phyloP scores from a whole-genome alignment of 805 yeast species.

The Metschnikowia gelsemii region DNA sequence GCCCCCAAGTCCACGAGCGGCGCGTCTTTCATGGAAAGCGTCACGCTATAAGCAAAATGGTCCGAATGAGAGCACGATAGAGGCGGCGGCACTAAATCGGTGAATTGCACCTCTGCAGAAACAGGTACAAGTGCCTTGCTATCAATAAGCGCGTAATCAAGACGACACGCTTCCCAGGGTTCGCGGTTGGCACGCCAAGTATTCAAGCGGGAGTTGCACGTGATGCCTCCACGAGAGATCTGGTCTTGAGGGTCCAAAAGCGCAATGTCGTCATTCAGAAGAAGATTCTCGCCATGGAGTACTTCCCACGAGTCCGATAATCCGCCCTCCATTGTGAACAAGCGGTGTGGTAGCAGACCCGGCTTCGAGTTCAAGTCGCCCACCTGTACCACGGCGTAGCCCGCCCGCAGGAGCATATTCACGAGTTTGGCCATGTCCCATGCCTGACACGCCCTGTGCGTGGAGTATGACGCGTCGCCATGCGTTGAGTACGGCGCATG shows the following conservation, averaged over 20 bases:
- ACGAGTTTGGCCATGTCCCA: slow-evolving; percentile 86
- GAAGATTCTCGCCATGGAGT: slow-evolving; percentile 45
- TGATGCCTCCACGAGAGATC: slow-evolving; percentile 71
- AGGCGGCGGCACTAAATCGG: slow-evolving; percentile 61
- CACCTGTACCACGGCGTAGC: slow-evolving; percentile 82
- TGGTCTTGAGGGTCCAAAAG: slow-evolving; percentile 48
- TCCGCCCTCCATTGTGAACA: slow-evolving; percentile 67
- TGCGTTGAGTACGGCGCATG: slow-evolving; percentile 87
- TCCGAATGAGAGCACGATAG: slow-evolving; percentile 71
- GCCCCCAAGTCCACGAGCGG: neutral
- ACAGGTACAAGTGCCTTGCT: slow-evolving; percentile 49
- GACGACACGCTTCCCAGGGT: slow-evolving; percentile 73
- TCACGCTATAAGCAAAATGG: slow-evolving; percentile 77
- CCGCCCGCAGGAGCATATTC: slow-evolving; percentile 60
- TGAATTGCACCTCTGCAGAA: slow-evolving; percentile 70
- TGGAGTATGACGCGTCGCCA: slow-evolving; percentile 87
- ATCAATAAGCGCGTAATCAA: slow-evolving; percentile 87
- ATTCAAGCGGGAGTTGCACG: slow-evolving; percentile 85
- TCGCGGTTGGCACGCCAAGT: slow-evolving; percentile 71
- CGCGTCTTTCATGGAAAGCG: slow-evolving; percentile 22
- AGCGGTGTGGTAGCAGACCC: slow-evolving; percentile 74
- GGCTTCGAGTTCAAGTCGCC: slow-evolving; percentile 94
- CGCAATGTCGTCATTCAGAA: slow-evolving; percentile 25
- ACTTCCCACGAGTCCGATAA: slow-evolving; percentile 82
- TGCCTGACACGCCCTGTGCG: slow-evolving; percentile 93